A percentile compares a stretch with the other conserved stretches of the same genome.
Evolutionary conservation across 2,329 filamentous ascomycete species (phyloP).

Genomic region (Xylariaceae sp.): DNA sequence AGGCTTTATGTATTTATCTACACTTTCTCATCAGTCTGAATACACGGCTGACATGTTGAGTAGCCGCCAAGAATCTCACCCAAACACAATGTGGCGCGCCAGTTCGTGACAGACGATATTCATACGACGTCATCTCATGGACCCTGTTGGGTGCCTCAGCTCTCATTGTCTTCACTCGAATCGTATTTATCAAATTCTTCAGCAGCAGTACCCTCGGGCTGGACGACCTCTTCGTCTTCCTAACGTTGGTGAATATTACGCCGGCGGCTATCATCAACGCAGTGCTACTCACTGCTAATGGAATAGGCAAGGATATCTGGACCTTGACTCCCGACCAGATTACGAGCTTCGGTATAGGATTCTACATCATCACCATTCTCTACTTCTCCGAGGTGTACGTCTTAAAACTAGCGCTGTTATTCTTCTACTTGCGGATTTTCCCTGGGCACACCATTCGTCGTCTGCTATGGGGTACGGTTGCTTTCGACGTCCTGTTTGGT

Average conservation of each 20-base stretch:
- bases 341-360: constrained; percentile 46
- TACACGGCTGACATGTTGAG: not conserved
- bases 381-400: constrained; percentile 18
- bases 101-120: constrained; percentile 12
- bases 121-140: constrained; percentile 17
- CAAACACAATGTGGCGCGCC: constrained; percentile 20
- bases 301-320: constrained; percentile 56
- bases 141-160: constrained; percentile 13
- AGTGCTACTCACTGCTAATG: constrained; percentile 33
- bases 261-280: constrained; percentile 24
- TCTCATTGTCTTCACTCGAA: constrained; percentile 16
- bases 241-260: constrained; percentile 17
- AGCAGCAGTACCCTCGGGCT: constrained; percentile 16
- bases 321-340: constrained; percentile 42
- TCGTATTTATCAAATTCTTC: constrained; percentile 18
- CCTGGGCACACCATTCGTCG: constrained; percentile 41
- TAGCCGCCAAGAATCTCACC: constrained; percentile 24
- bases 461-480: constrained; percentile 47
- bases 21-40: not conserved
- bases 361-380: constrained; percentile 42
- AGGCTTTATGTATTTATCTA: constrained; percentile 1
- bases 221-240: constrained; percentile 22
- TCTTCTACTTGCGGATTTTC: constrained; percentile 61
- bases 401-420: constrained; percentile 48
- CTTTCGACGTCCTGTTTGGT: constrained; percentile 44